Evolutionary conservation across 2,329 filamentous ascomycete species (phyloP).

Genomic region (Calonectria montana): DNA sequence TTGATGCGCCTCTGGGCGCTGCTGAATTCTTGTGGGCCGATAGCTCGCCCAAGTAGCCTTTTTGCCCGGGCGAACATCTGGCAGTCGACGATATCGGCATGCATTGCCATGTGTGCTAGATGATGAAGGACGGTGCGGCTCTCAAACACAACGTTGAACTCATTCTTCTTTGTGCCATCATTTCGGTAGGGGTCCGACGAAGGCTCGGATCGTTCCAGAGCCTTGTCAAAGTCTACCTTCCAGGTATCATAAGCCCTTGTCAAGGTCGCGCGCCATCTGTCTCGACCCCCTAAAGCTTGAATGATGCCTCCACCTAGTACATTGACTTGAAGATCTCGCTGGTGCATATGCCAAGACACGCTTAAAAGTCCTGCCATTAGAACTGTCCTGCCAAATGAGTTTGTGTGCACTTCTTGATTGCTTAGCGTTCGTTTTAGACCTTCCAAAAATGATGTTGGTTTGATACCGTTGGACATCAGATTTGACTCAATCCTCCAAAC

Average conservation of each 20-base stretch:
- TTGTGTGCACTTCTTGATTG: constrained; percentile 86
- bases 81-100: constrained; percentile 96
- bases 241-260: constrained; percentile 93
- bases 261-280: constrained; percentile 89
- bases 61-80: constrained; percentile 94
- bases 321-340: constrained; percentile 91
- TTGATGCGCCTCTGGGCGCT: constrained; percentile 86
- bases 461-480: constrained; percentile 82
- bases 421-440: constrained; percentile 90
- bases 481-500: constrained; percentile 86
- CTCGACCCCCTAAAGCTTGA: constrained; percentile 83
- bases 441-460: constrained; percentile 88
- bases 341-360: constrained; percentile 98
- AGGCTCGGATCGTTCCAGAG: constrained; percentile 70
- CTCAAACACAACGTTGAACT: constrained; percentile 78
- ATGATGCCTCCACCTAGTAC: constrained; percentile 80
- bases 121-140: constrained; percentile 91
- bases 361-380: constrained; percentile 94
- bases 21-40: constrained; percentile 83
- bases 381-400: constrained; percentile 91
- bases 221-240: constrained; percentile 91
- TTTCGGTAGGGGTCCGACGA: constrained; percentile 66
- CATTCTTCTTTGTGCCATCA: constrained; percentile 70
- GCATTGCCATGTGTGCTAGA: constrained; percentile 96
- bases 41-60: constrained; percentile 84